Evolutionary conservation across 179 eudicot genomes (phyloP), one percentile per base, ranked within the genome.

Genomic region (Spinacia oleracea): DNA sequence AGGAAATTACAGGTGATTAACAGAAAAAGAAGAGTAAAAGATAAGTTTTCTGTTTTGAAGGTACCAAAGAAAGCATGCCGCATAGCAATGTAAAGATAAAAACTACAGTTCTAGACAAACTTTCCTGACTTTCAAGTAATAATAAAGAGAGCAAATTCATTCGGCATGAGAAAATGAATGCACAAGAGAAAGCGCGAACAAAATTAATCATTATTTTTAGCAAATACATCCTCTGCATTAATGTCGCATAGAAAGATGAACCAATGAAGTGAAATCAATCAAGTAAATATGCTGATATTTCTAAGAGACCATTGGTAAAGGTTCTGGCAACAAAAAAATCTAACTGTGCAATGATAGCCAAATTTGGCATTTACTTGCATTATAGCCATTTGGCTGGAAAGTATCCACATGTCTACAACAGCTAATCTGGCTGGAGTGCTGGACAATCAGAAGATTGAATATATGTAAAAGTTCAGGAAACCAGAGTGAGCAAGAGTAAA

Each of bases 341-440:
- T 45, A 46, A 43, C 45, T 67, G 32, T 45, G 18, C 12, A 4
- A 29, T 10, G 66, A 56, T 10, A 69, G 20, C 46, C 32, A 14
- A 56, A 31, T 20, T 59, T 32, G 23, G 27, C 73, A 76, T 68
- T 65, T 27, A 76, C 63, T 48, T 3, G 79, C 59, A 32, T 34
- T 51, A 65, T 2, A 25, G 21, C 10, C 62, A 65, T 21, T 29
- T 12, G 32, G 35, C 5, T 21, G 45, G 16, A 27, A 25, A 25
- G 46, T n/a, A 35, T 35, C 16, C 72, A 42, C 21, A 59, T 43
- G 42, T 60, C 32, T 42, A 32, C 34, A 63, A 1, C 32, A 69
- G 73, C 56, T 27, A 23, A 40, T 68, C 59, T 11, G 21, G 53
- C 65, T 53, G 74, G 60, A 51, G 6, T 12, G 53, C 65, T 53